Evolutionary conservation across 352 stramenopile genomes (phyloP), one percentile per base, ranked within the genome.

Genomic region (Globisporangium lucens): DNA sequence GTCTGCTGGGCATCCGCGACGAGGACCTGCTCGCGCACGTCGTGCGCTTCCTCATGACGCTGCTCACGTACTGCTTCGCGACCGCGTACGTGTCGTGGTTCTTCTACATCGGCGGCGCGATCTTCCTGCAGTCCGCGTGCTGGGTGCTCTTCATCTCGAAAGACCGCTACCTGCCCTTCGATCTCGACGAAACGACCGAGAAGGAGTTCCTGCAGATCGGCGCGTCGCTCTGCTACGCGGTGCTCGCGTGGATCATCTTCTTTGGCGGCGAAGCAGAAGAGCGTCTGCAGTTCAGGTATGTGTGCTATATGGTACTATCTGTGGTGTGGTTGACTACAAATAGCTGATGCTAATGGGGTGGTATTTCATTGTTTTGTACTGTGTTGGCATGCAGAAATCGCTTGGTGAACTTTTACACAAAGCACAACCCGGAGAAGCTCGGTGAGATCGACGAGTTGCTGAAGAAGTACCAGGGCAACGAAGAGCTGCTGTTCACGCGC

Each of bases 371-470:
- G 24, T 62, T 30, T 22, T n/a, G 7, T 22, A 22, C 17, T 56
- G 22, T 55, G 7, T 1, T 2, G 20, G 8, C 30, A 9, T 29
- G 2, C 33, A 68, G 63, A 62, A 68, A 68, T 63, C 72, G 81
- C 47, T 58, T 94, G 65, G 41, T 77, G 52, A 76, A 71, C 27
- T 95, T 95, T 67, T 95, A 95, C 69, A 64, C 63, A 2, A 87
- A 89, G 69, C 77, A 93, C 73, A 93, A 95, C 61, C 82, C 85
- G 8, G 57, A 69, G 29, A 95, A 95, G 66, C 68, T 95, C 38
- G 41, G 53, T 1, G 70, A 89, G 29, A 76, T 95, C 35, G 79
- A 89, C 24, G 71, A 78, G n/a, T 71, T 93, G 20, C 56, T 95
- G 8, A 71, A 76, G 38, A 92, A 92, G 65, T 95, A 94, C 66